Percentiles rank a stretch among this genome's conserved stretches.
Evolutionary conservation across 2,329 filamentous ascomycete species (phyloP).

Genomic region (Aspergillus neotritici): DNA sequence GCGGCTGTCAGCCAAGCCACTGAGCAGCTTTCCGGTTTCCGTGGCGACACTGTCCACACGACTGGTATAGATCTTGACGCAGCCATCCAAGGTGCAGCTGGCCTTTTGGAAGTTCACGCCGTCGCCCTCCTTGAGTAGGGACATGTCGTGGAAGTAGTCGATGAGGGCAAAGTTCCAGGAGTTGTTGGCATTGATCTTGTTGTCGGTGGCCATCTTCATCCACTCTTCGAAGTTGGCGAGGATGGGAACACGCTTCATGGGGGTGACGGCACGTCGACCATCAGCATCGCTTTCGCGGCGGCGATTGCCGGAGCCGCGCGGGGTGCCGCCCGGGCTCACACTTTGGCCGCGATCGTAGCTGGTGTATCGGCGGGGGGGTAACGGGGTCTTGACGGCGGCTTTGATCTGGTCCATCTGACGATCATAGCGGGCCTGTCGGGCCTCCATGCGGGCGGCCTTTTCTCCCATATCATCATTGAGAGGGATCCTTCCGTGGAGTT

Average conservation of each 20-base stretch:
- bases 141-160: conserved; percentile 99
- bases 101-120: conserved; percentile 98
- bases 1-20: conserved; percentile 73
- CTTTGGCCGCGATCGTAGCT: conserved; percentile 32
- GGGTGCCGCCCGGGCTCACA: conserved; percentile 46
- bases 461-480: conserved; percentile 93
- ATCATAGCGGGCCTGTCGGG: conserved; percentile 81
- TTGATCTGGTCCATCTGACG: conserved; percentile 89
- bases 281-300: conserved; percentile 48
- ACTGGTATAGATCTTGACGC: conserved; percentile 98
- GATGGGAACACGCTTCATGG: conserved; percentile 92
- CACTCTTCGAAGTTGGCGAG: conserved; percentile 98
- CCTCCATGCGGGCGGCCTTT: conserved; percentile 80
- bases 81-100: conserved; percentile 93
- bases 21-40: conserved; percentile 90
- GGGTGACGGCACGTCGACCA: conserved; percentile 71
- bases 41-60: conserved; percentile 96
- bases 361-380: conserved; percentile 37
- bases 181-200: conserved; percentile 96
- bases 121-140: conserved; percentile 88
- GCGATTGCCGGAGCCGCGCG: conserved; percentile 35
- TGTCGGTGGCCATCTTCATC: conserved; percentile 99
- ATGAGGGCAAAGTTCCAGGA: conserved; percentile 99
- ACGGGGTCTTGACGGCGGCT: conserved; percentile 55
- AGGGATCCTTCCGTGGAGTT: conserved; percentile 56